Evolutionary conservation across 257 asterid genomes (phyloP).

Genomic region (Ajuga chamaepitys): DNA sequence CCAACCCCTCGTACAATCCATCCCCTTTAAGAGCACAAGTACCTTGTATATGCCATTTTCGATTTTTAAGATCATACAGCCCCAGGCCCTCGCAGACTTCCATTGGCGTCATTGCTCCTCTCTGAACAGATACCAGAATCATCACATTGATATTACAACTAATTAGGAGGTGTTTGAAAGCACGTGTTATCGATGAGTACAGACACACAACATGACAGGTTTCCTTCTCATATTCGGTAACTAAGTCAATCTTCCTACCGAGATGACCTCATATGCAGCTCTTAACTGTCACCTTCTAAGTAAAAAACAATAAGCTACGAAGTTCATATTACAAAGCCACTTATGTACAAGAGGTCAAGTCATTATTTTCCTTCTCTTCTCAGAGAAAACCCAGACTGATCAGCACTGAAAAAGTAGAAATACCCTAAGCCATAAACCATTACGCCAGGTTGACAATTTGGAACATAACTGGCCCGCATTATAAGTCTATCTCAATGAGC

Average conservation of each 20-base stretch:
- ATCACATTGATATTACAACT: neutral
- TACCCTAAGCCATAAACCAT: too few species aligned
- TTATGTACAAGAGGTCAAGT: neutral
- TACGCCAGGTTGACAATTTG: too few species aligned
- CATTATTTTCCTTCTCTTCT: neutral
- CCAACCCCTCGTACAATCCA: constrained; percentile 92
- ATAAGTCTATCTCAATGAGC: too few species aligned
- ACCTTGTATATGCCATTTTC: constrained; percentile 98
- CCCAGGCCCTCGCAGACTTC: constrained; percentile 95
- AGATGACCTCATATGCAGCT: neutral
- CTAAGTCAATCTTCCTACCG: too few species aligned
- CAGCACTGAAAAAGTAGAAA: too few species aligned
- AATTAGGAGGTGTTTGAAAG: neutral
- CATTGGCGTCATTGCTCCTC: constrained; percentile 91
- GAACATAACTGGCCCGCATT: too few species aligned
- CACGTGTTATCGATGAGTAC: neutral
- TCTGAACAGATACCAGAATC: constrained; percentile 32
- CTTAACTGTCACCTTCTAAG: neutral
- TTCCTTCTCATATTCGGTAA: too few species aligned
- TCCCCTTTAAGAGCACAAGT: constrained; percentile 90
- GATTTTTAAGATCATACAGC: constrained; percentile 68
- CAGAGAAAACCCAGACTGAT: neutral
- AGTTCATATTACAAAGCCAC: neutral
- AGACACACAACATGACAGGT: neutral
- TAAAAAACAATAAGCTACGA: neutral